Conservation (phyloP, 768 basidiomycete genomes). For the Obba rivulosa region DNA sequence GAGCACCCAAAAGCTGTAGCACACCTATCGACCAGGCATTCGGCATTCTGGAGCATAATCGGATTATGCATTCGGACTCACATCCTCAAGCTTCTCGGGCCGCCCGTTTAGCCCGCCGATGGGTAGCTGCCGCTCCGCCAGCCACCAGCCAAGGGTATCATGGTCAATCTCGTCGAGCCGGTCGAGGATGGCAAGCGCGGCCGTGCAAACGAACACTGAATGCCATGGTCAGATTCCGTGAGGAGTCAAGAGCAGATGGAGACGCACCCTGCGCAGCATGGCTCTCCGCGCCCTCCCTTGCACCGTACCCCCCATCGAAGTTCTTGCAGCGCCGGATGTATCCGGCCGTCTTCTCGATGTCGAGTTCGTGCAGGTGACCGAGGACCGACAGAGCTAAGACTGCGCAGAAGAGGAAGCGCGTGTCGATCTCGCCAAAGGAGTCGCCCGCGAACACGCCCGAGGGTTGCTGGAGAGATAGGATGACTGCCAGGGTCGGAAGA, state of each 20-base stretch:
- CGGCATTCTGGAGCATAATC: background rate
- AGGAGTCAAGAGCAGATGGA: background rate
- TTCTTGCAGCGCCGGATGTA: slow-evolving; percentile 81
- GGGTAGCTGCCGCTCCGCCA: slow-evolving; percentile 88
- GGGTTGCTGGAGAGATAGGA: slow-evolving; percentile 77
- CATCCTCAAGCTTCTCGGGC: slow-evolving; percentile 97
- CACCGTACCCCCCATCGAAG: slow-evolving; percentile 95
- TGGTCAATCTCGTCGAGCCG: slow-evolving; percentile 73
- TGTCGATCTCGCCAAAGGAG: slow-evolving; percentile 86
- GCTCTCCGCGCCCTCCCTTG: slow-evolving; percentile 78
- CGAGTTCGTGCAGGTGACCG: slow-evolving; percentile 63
- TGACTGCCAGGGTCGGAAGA: slow-evolving; percentile 43
- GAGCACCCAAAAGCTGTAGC: slow-evolving; percentile 96
- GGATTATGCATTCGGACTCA: slow-evolving; percentile 33
- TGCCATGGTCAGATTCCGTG: background rate
- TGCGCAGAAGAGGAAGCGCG: slow-evolving; percentile 88
- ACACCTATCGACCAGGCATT: slow-evolving; percentile 54
- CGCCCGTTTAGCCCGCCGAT: slow-evolving; percentile 93
- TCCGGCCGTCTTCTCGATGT: slow-evolving; percentile 57
- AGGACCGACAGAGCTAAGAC: slow-evolving; percentile 78
- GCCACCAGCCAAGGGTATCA: slow-evolving; percentile 87
- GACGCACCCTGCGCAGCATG: slow-evolving; percentile 82
- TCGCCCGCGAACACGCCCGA: slow-evolving; percentile 92
- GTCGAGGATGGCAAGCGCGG: slow-evolving; percentile 83
- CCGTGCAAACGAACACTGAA: slow-evolving; percentile 86